Conservation (phyloP, 306 rosid species). For the Cucurbita ficifolia region DNA sequence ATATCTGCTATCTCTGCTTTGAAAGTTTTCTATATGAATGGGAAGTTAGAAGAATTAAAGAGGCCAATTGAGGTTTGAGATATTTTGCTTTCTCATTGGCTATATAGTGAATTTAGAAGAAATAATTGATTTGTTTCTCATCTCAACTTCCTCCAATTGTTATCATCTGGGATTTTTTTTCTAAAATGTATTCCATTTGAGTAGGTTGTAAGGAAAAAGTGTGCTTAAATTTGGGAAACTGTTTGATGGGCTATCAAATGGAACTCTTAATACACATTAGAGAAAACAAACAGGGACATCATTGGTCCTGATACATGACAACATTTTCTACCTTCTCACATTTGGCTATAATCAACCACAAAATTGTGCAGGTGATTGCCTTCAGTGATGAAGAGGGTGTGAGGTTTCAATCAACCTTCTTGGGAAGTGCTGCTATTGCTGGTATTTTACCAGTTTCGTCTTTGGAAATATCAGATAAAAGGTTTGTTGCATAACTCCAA, state of each 20-base stretch:
- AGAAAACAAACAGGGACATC: not conserved
- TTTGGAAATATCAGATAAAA: slow-evolving; percentile 59
- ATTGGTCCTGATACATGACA: not conserved
- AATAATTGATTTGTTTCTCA: not conserved
- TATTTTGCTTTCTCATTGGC: not conserved
- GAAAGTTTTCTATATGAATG: slow-evolving; percentile 45
- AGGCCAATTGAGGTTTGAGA: slow-evolving; percentile 73
- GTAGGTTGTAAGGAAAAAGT: not conserved
- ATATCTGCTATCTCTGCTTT: slow-evolving; percentile 72
- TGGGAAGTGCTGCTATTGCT: slow-evolving; percentile 85
- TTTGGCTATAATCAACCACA: slow-evolving; percentile 4
- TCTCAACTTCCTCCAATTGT: not conserved
- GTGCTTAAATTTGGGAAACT: not conserved
- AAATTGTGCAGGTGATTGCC: slow-evolving; percentile 66
- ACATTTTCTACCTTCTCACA: not conserved
- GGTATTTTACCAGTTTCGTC: slow-evolving; percentile 59
- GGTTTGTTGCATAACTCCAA: slow-evolving; percentile 28
- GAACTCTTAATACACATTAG: not conserved
- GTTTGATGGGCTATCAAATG: not conserved
- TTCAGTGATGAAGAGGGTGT: slow-evolving; percentile 97
- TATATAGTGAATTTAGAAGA: not conserved
- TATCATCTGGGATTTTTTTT: not conserved
- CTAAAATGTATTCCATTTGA: not conserved
- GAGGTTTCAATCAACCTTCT: slow-evolving; percentile 83
- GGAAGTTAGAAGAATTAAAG: slow-evolving; percentile 42